A percentile compares a stretch with the other conserved stretches of the same genome.
Evolutionary conservation across 306 rosid genomes (phyloP).

Genomic region (Fagus crenata): DNA sequence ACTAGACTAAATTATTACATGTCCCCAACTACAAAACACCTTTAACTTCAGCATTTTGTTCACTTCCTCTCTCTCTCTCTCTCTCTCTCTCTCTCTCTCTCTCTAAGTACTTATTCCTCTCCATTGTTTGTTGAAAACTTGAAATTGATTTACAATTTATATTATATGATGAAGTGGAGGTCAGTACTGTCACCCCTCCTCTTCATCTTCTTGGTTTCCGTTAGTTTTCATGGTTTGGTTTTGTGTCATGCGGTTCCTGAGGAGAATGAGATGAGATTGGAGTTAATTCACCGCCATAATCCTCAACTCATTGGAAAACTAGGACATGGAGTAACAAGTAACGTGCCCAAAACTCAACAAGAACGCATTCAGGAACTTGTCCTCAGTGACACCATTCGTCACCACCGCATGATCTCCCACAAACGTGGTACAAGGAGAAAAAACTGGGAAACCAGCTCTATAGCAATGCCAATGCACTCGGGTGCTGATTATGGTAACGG

Average conservation of each 20-base stretch:
- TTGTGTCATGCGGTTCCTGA: background rate
- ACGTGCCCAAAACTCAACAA: background rate
- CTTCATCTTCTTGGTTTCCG: constrained; percentile 34
- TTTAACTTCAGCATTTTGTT: no score
- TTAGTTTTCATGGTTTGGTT: constrained; percentile 9
- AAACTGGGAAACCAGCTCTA: background rate
- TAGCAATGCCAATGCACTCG: constrained; percentile 43
- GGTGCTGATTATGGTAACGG: constrained; percentile 61
- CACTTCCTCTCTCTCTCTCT: no score
- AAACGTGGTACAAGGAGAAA: constrained; percentile 30
- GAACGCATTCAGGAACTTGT: constrained; percentile 38
- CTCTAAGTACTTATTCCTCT: background rate
- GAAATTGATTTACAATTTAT: background rate
- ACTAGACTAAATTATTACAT: no score
- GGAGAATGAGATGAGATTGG: constrained; percentile 28
- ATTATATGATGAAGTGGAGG: constrained; percentile 22
- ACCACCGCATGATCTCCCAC: constrained; percentile 21
- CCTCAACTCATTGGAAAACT: constrained; percentile 2
- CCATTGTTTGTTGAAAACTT: no score
- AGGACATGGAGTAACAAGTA: background rate
- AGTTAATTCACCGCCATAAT: constrained; percentile 52
- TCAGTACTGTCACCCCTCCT: background rate
- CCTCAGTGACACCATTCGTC: constrained; percentile 37
- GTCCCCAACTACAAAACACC: no score
- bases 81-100: no score